Evolutionary conservation across 2,329 filamentous ascomycete genomes (phyloP), one percentile per base, ranked within the genome.

Genomic region (Scolecobasidium constrictum): DNA sequence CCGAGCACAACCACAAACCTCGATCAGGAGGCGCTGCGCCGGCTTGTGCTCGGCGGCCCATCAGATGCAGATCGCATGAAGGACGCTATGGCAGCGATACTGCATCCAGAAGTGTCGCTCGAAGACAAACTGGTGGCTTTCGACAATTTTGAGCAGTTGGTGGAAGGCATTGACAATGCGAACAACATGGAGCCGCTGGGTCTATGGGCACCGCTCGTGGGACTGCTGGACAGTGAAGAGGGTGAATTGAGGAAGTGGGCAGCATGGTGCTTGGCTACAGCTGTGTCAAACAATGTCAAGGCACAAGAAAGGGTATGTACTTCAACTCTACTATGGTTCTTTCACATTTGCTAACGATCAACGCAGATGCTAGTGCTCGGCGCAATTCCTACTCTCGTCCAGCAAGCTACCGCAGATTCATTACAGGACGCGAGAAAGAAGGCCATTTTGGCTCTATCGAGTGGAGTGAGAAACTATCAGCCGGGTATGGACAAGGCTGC

Each of bases 41-140:
- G 76, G 35, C 71, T 82, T 12, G 72, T 95, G 43, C 73, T 93
- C 56, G 87, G 87, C 62, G 86, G 83, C 0, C 85, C 85, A 34
- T 86, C 82, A 2, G 90, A 98, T 49, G 87, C 92, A 17, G 86
- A 96, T 47, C 75, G 93, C 42, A 96, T 98, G 92, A 78, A 77
- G 54, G 77, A 82, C 41, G 73, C 83, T 49, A 94, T 98, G 78
- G 72, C 73, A 20, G 77, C 83, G 44, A 81, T 95, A 56, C 73
- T 70, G 7, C 77, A 78, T 15, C 50, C 66, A 6, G 72, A 81
- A 44, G 67, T 82, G 44, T 73, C 76, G 3, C 70, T 90, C 39
- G 81, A 86, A 35, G 77, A 86, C 63, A 86, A 85, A 61, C 65
- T 93, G 42, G 75, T 80, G 45, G 88, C 88, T 28, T 93, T 94